These are phyloP conservation scores for Prunella vulgaris DNA, from an alignment of 257 asterid genomes.

Conservation along the genomic window DNA sequence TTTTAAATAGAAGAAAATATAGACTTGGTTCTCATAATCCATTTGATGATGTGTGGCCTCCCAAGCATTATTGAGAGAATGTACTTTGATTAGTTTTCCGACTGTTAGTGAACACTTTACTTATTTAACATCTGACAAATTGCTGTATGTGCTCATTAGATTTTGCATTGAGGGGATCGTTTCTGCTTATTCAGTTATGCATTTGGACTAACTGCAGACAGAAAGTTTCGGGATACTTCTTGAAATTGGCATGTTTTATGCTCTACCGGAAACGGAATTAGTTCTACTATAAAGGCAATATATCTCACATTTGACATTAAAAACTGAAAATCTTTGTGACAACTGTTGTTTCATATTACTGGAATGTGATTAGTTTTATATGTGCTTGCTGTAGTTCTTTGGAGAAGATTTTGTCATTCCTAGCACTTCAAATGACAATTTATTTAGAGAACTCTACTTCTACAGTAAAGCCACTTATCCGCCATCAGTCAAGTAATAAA, in stretches of 20 bases:
- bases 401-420: too few species aligned
- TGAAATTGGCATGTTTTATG: neutral
- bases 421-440: too few species aligned
- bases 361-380: too few species aligned
- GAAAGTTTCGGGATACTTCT: neutral
- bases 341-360: neutral
- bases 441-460: too few species aligned
- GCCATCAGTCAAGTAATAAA: too few species aligned
- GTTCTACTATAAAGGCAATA: neutral
- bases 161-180: conserved; percentile 2
- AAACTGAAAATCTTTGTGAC: neutral
- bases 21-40: conserved; percentile 5
- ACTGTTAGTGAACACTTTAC: neutral
- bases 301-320: neutral
- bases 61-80: conserved; percentile 1
- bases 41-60: neutral
- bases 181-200: conserved; percentile 5
- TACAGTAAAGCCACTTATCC: too few species aligned
- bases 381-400: too few species aligned
- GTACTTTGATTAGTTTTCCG: conserved; percentile 5
- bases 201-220: neutral
- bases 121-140: neutral
- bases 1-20: neutral
- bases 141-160: neutral
- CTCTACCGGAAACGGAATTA: neutral